A percentile compares a stretch with the other conserved stretches of the same genome.
Evolutionary conservation across 306 rosid species (phyloP).

Genomic region (Rosa lucieae): DNA sequence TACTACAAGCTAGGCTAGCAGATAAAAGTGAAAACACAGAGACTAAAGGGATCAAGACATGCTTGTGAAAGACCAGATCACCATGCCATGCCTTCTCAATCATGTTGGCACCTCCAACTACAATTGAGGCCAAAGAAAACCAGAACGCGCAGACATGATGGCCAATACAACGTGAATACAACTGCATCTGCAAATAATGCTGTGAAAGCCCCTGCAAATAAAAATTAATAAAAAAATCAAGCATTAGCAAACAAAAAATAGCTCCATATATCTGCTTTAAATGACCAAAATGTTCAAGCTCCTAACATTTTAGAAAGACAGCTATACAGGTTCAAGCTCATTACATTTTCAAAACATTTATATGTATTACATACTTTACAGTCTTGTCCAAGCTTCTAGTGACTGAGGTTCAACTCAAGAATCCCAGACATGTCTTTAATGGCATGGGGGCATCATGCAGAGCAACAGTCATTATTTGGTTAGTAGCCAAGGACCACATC

Average conservation of each 20-base stretch:
- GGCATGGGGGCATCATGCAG: conserved; percentile 73
- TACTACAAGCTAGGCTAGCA: too few species aligned
- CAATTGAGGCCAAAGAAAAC: background rate
- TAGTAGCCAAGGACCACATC: conserved; percentile 91
- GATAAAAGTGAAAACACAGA: background rate
- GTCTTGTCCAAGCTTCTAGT: conserved; percentile 91
- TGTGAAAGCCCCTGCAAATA: background rate
- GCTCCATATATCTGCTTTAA: background rate
- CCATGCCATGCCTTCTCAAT: background rate
- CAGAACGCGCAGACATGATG: background rate
- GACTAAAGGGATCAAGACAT: background rate
- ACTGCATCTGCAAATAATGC: background rate
- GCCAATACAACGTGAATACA: background rate
- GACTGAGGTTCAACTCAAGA: conserved; percentile 76
- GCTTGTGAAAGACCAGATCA: background rate
- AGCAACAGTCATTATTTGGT: conserved; percentile 76
- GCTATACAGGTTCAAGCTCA: too few species aligned
- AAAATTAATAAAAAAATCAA: too few species aligned
- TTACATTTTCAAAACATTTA: too few species aligned
- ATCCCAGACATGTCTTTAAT: conserved; percentile 84
- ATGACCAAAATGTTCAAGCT: background rate
- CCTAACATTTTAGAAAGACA: too few species aligned
- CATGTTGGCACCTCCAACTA: background rate
- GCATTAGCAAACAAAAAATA: background rate
- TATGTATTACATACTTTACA: conserved; percentile 43